These are phyloP conservation scores for Pseudogymnoascus sp. DNA, from an alignment of 2,329 filamentous ascomycete genomes.

Conservation along the genomic window DNA sequence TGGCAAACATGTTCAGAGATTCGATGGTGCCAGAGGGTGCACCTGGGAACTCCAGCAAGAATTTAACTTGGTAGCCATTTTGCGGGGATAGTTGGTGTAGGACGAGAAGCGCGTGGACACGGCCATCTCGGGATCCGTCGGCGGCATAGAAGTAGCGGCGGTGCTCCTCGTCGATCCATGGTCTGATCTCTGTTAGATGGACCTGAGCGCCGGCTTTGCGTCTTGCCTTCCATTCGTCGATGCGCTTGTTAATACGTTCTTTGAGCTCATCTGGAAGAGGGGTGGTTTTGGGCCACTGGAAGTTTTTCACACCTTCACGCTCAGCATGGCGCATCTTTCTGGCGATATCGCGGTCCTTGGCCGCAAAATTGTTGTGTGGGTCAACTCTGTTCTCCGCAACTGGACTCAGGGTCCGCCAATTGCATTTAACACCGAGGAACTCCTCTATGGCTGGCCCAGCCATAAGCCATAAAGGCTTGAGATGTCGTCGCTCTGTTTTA, in stretches of 20 bases:
- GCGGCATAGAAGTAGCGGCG: conserved; percentile 73
- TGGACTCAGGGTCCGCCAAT: conserved; percentile 83
- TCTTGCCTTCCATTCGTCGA: conserved; percentile 69
- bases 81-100: conserved; percentile 71
- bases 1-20: conserved; percentile 63
- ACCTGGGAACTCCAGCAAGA: conserved; percentile 85
- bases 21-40: conserved; percentile 84
- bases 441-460: conserved; percentile 72
- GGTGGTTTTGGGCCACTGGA: conserved; percentile 59
- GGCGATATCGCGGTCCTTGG: conserved; percentile 65
- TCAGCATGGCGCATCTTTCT: conserved; percentile 80
- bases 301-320: conserved; percentile 73
- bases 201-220: conserved; percentile 74
- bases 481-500: conserved; percentile 56
- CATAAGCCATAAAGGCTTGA: conserved; percentile 73
- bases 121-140: conserved; percentile 57
- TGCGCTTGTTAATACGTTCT: conserved; percentile 59
- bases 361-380: conserved; percentile 56
- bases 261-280: conserved; percentile 57
- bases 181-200: conserved; percentile 80
- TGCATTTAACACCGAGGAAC: conserved; percentile 67
- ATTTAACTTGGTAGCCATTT: conserved; percentile 91
- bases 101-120: conserved; percentile 68
- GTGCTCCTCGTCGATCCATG: conserved; percentile 77
- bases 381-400: conserved; percentile 84